Evolutionary conservation across 352 stramenopile species (phyloP), one percentile per base, ranked within the genome.

Genomic region (Pythium biforme): DNA sequence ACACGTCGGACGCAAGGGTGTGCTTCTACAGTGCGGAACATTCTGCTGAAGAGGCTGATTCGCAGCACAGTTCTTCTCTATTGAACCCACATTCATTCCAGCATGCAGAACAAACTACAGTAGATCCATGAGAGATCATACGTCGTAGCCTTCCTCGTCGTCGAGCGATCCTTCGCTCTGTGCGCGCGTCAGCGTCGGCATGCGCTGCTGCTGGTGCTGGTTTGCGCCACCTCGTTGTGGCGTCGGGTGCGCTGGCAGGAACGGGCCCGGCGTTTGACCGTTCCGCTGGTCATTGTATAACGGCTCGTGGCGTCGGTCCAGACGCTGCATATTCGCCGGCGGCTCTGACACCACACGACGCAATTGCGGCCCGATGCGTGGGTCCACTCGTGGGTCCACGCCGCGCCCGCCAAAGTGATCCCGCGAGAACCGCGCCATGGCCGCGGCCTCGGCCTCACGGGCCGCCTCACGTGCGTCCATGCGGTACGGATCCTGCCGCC

Each of bases 361-460:
- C 40, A 56, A 33, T 22, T 25, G 39, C 4, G 27, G 55, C 10
- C 26, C 39, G 2, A 9, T 20, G 3, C 55, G 55, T 22, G 55
- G 33, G 9, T 33, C 55, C 50, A 41, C 17, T 27, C 29, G 50
- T 19, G 50, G 50, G 50, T 57, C 47, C 47, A 54, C 26, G 19
- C 47, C 22, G 17, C 23, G 47, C 22, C 17, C 17, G 47, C 22
- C 37, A 17, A 20, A 43, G 37, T 17, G 37, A 14, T 43, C 37
- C 14, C n/a, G 37, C 37, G 37, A 43, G 37, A 43, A 14, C 37
- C 37, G 37, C 37, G 37, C 37, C 37, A 43, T 43, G 11, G 37
- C 37, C 37, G 37, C 37, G 14, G 37, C 37, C 37, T 43, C 37
- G 37, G 37, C 37, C 37, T 43, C 37, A 14, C 37, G 37, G 9